Conservation (phyloP, 2,329 filamentous ascomycete species). For the Coleophoma eucalyptorum region DNA sequence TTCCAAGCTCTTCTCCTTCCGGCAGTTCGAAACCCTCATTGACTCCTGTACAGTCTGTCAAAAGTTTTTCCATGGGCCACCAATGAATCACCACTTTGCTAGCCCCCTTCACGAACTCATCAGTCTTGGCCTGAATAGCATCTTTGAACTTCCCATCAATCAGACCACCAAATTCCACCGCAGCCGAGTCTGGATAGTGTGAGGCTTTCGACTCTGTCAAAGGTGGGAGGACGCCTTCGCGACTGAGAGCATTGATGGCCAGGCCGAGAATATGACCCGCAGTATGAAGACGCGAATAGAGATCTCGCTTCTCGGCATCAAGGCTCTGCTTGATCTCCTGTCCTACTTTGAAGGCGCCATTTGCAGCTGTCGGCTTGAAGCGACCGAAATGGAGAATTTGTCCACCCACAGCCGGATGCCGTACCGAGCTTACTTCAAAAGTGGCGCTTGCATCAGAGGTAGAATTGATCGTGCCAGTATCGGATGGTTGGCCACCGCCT, state of each 20-base stretch:
- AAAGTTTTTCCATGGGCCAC: constrained; percentile 63
- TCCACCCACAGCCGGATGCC: constrained; percentile 47
- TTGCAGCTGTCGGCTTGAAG: constrained; percentile 33
- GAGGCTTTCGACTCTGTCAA: constrained; percentile 68
- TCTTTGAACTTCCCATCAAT: constrained; percentile 63
- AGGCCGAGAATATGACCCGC: constrained; percentile 69
- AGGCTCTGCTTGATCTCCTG: constrained; percentile 51
- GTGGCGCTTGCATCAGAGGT: background rate
- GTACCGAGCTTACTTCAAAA: constrained; percentile 54
- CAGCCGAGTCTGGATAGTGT: constrained; percentile 65
- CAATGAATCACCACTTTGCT: constrained; percentile 62
- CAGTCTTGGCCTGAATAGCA: constrained; percentile 55
- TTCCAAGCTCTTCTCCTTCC: constrained; percentile 48
- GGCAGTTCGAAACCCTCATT: constrained; percentile 30
- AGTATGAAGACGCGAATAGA: constrained; percentile 69
- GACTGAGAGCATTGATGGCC: constrained; percentile 54
- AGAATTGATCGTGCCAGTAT: constrained; percentile 52
- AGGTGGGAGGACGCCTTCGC: constrained; percentile 44
- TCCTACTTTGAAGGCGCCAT: constrained; percentile 27
- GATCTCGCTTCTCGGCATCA: constrained; percentile 53
- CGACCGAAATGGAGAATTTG: constrained; percentile 64
- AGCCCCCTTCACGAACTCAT: constrained; percentile 51
- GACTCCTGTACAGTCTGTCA: constrained; percentile 37
- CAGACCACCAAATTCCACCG: constrained; percentile 63
- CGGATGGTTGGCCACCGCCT: constrained; percentile 70